Percentiles rank a stretch among this genome's conserved stretches.
Conservation (phyloP, 1,139 yeast species). For the Nadsonia commutata region DNA sequence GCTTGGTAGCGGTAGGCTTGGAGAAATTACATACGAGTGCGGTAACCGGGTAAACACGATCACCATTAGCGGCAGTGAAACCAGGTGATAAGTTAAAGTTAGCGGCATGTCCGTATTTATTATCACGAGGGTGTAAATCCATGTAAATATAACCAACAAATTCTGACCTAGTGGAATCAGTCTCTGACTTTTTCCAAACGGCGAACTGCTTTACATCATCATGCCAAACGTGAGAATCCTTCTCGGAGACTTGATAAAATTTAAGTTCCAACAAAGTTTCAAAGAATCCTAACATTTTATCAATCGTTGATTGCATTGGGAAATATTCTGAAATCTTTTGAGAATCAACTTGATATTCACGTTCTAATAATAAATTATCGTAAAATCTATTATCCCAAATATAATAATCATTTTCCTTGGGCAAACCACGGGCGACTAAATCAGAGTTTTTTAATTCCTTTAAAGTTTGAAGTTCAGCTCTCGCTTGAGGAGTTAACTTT, state of each 20-base stretch:
- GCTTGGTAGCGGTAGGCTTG: conserved; percentile 54
- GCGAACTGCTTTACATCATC: conserved; percentile 62
- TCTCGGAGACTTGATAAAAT: conserved; percentile 38
- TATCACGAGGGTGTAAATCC: conserved; percentile 74
- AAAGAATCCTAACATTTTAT: conserved; percentile 54
- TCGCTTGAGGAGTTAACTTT: conserved; percentile 46
- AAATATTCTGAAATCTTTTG: conserved; percentile 62
- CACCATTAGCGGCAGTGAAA: conserved; percentile 33
- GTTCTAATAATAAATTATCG: conserved; percentile 48
- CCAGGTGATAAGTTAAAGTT: conserved; percentile 62
- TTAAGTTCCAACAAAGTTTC: conserved; percentile 54
- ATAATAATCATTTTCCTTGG: conserved; percentile 33
- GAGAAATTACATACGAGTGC: conserved; percentile 79
- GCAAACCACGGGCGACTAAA: conserved; percentile 29
- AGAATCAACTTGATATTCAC: conserved; percentile 56
- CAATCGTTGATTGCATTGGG: conserved; percentile 55
- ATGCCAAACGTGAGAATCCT: conserved; percentile 43
- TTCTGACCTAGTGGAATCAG: conserved; percentile 22
- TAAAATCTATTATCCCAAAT: conserved; percentile 66
- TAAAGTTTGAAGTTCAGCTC: conserved; percentile 36
- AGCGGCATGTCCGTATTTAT: conserved; percentile 81
- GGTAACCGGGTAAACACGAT: conserved; percentile 48
- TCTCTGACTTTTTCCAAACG: conserved; percentile 37
- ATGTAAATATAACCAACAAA: conserved; percentile 70
- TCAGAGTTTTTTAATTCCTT: conserved; percentile 41